These are phyloP conservation scores for Ophiostoma ulmi DNA, from an alignment of 2,329 filamentous ascomycete species.

Conservation along the genomic window DNA sequence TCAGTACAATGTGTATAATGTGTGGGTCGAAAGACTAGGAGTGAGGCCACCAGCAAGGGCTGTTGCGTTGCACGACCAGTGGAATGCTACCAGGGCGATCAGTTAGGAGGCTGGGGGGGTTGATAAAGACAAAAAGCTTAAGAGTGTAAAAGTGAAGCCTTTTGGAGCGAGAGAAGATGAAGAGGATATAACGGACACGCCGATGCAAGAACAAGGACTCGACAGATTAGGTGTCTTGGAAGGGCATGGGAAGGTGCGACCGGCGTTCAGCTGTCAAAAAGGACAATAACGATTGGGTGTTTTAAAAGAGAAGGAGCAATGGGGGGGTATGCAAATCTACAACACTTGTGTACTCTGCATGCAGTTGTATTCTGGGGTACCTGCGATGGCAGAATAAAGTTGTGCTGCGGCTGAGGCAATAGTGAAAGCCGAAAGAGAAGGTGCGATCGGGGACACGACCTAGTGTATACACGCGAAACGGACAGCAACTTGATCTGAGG, in stretches of 20 bases:
- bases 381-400: not conserved
- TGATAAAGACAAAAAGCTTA: not conserved
- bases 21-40: constrained; percentile 2
- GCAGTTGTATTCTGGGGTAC: constrained; percentile 4
- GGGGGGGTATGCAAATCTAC: not conserved
- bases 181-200: not conserved
- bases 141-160: not conserved
- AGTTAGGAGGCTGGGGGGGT: not conserved
- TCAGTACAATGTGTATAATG: constrained; percentile 1
- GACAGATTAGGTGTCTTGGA: not conserved
- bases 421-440: not conserved
- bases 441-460: not conserved
- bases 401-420: not conserved
- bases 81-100: not conserved
- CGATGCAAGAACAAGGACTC: constrained; percentile 4
- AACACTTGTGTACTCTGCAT: not conserved
- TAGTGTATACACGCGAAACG: not conserved
- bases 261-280: constrained; percentile 7
- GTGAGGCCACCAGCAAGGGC: constrained; percentile 2
- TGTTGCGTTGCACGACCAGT: not conserved
- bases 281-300: constrained; percentile 15
- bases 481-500: not conserved
- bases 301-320: constrained; percentile 1
- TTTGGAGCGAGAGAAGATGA: not conserved
- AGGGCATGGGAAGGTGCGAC: not conserved